Percentiles rank a stretch among this genome's conserved stretches.
These are phyloP conservation scores for Salinomyces thailandicus DNA, from an alignment of 2,329 filamentous ascomycete species.

Conservation along the genomic window DNA sequence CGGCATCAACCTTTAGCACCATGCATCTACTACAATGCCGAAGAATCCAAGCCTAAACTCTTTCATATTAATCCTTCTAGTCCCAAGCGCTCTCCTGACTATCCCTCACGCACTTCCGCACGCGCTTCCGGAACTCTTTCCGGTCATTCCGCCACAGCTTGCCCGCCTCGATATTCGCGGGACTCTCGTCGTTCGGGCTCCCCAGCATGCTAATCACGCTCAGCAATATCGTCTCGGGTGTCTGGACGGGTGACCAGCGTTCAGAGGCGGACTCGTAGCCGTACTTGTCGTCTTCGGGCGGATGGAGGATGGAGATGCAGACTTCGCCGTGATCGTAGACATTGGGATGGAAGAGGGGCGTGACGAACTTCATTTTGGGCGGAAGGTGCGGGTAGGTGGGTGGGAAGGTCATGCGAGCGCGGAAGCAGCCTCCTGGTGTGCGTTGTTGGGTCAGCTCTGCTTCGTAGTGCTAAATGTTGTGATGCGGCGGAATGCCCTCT, in stretches of 20 bases:
- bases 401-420: slow-evolving; percentile 74
- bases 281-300: slow-evolving; percentile 85
- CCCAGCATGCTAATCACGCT: slow-evolving; percentile 87
- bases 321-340: slow-evolving; percentile 79
- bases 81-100: slow-evolving; percentile 51
- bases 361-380: slow-evolving; percentile 77
- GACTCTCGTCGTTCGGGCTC: slow-evolving; percentile 88
- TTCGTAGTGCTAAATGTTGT: too few relatives aligned
- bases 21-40: too few relatives aligned
- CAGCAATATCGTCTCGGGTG: slow-evolving; percentile 84
- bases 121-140: slow-evolving; percentile 66
- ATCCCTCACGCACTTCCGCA: slow-evolving; percentile 68
- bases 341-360: slow-evolving; percentile 87
- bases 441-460: too few relatives aligned
- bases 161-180: slow-evolving; percentile 90
- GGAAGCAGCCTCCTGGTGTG: slow-evolving; percentile 73
- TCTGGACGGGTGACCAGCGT: slow-evolving; percentile 91
- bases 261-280: slow-evolving; percentile 86
- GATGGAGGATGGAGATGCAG: slow-evolving; percentile 94
- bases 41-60: too few relatives aligned
- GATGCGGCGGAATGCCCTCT: too few relatives aligned
- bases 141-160: slow-evolving; percentile 74
- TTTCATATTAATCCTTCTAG: too few relatives aligned
- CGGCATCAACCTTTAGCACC: too few relatives aligned
- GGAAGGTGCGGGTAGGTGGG: slow-evolving; percentile 76